A percentile compares a stretch with the other conserved stretches of the same genome.
Evolutionary conservation across 2,329 filamentous ascomycete species (phyloP).

Genomic region (Claviceps capensis): DNA sequence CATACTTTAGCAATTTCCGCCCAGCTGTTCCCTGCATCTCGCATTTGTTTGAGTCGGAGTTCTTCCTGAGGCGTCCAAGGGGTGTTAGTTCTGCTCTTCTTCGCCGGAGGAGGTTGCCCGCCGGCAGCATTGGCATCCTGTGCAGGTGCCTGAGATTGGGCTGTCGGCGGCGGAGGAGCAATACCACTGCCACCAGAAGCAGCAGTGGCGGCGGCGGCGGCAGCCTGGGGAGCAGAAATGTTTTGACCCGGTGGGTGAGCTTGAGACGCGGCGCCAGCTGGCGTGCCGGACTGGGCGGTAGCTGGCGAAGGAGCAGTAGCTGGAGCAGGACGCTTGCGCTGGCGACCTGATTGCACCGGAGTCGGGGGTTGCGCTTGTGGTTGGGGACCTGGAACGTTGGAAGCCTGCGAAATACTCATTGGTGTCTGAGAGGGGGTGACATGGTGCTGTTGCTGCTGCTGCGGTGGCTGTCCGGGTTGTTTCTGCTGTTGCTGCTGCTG

Average conservation of each 20-base stretch:
- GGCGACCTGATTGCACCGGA: slow-evolving; percentile 23
- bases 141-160: slow-evolving; percentile 15
- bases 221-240: slow-evolving; percentile 16
- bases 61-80: slow-evolving; percentile 96
- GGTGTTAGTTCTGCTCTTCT: slow-evolving; percentile 97
- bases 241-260: slow-evolving; percentile 18
- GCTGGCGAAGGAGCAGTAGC: slow-evolving; percentile 24
- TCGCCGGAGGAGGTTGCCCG: slow-evolving; percentile 43
- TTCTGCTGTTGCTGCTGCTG: slow-evolving; percentile 18
- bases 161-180: slow-evolving; percentile 10
- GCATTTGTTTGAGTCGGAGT: slow-evolving; percentile 81
- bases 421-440: slow-evolving; percentile 26
- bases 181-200: not conserved
- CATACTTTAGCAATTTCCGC: slow-evolving; percentile 98
- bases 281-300: slow-evolving; percentile 18
- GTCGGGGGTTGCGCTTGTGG: slow-evolving; percentile 26
- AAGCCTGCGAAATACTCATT: slow-evolving; percentile 30
- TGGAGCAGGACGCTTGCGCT: slow-evolving; percentile 29
- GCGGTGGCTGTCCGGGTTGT: slow-evolving; percentile 13
- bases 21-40: slow-evolving; percentile 88
- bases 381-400: slow-evolving; percentile 16
- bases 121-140: slow-evolving; percentile 19
- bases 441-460: slow-evolving; percentile 23
- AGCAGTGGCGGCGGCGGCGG: not conserved
- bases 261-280: slow-evolving; percentile 19